Base-by-base conservation (phyloP, 352 stramenopile genomes). In the Aphanomyces stellatus region DNA sequence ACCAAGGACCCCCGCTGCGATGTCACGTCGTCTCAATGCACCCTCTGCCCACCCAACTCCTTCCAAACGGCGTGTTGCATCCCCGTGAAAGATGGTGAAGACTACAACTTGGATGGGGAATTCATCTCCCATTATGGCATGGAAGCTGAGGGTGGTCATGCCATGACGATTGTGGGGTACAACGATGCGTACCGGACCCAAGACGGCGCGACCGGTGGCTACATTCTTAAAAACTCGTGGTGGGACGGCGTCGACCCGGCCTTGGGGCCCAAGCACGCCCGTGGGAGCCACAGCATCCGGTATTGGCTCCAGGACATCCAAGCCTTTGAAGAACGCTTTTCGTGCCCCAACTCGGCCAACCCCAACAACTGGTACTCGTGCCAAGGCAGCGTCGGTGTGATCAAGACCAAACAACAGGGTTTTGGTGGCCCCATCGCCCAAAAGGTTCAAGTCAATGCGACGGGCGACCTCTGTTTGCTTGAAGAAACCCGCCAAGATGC, bases 181-280 rank as follows among this genome's bases (percentile, higher is more conserved):
- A 88, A 87, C 61, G 81, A 89, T 40, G 61, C 79, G 22, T 88
- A 78, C 61, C 79, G 73, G 33, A 85, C 75, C 24, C 76, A 81
- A 46, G 76, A 87, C 46, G 81, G 81, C 62, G 84, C 74, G 65
- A 87, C 77, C 0, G 81, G 79, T 37, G 81, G 79, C 51, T 88
- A 85, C 66, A 87, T 90, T 59, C 72, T 90, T 28, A 90, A 90
- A 72, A 90, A 90, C 76, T 90, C 81, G 70, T 90, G 81, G 79
- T 87, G 76, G 62, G 81, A 90, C 51, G 79, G 81, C 40, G 80
- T 86, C 27, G 75, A 86, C 65, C 81, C 79, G 0, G 64, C 70
- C 25, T 78, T 90, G 19, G 81, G 81, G 25, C 79, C 81, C 2
- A 78, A 51, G 61, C 81, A 87, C 51, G 78, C 81, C 49, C 78